phyloP scores from a whole-genome alignment of 768 basidiomycete genomes.

The Pilatotrama ljubarskyi region DNA sequence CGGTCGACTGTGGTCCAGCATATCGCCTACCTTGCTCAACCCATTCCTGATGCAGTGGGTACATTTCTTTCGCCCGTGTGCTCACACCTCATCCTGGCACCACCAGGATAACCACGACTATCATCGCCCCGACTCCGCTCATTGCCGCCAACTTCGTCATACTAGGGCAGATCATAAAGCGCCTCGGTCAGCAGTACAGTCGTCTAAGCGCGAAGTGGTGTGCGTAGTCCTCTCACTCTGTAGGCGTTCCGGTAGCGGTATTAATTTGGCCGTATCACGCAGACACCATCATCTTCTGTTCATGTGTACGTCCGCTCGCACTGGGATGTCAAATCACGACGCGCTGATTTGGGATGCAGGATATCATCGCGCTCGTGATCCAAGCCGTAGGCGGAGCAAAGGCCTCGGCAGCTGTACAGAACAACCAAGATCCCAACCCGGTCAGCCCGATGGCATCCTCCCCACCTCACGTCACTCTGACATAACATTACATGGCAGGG shows the following conservation, averaged over 20 bases:
- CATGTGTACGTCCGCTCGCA: conserved; percentile 31
- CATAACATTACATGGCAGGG: conserved; percentile 33
- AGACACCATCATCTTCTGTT: conserved; percentile 48
- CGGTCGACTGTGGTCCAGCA: conserved; percentile 37
- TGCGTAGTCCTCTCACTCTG: conserved; percentile 29
- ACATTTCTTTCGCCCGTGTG: background rate
- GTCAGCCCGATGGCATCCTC: conserved; percentile 6
- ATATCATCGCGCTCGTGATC: conserved; percentile 59
- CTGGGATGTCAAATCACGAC: background rate
- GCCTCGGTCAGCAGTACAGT: conserved; percentile 48
- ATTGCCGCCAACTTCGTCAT: conserved; percentile 62
- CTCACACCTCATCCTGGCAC: background rate
- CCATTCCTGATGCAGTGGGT: conserved; percentile 46
- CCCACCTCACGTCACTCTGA: background rate
- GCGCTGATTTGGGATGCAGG: conserved; percentile 29
- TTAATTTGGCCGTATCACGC: background rate
- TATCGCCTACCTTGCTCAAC: conserved; percentile 24
- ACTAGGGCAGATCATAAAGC: conserved; percentile 47
- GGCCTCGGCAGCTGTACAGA: conserved; percentile 36
- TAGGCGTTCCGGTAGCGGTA: background rate
- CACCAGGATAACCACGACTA: conserved; percentile 49
- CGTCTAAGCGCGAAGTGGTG: conserved; percentile 45
- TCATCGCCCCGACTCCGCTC: conserved; percentile 57
- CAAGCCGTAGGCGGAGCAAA: conserved; percentile 65
- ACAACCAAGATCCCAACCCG: conserved; percentile 25